Percentiles rank a stretch among this genome's conserved stretches.
Evolutionary conservation across 306 rosid genomes (phyloP).

Genomic region (Begonia peltatifolia): DNA sequence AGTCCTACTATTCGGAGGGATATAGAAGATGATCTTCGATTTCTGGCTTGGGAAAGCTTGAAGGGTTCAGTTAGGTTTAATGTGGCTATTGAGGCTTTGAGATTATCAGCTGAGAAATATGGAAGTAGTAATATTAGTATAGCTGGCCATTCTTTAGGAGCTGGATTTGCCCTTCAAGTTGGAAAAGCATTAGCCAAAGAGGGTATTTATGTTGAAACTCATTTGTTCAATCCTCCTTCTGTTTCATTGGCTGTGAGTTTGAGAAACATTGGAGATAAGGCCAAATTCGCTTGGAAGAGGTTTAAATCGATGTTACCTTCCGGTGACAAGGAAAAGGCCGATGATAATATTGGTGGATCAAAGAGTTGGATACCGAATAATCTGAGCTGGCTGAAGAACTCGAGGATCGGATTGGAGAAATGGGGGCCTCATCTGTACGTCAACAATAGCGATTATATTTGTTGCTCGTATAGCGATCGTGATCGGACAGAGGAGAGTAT

Average conservation of each 20-base stretch:
- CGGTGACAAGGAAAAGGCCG: conserved; percentile 17
- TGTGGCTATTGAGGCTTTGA: conserved; percentile 43
- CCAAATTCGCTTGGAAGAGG: conserved; percentile 64
- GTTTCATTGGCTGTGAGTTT: conserved; percentile 69
- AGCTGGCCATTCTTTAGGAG: conserved; percentile 92
- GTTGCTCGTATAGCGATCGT: conserved; percentile 65
- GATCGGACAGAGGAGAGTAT: conserved; percentile 22
- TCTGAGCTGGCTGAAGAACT: conserved; percentile 23
- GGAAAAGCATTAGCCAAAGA: conserved; percentile 82
- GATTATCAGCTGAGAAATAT: conserved; percentile 35
- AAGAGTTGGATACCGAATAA: conserved; percentile 38
- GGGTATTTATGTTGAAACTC: conserved; percentile 71
- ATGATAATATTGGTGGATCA: conserved; percentile 10
- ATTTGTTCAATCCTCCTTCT: conserved; percentile 92
- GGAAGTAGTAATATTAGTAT: conserved; percentile 71
- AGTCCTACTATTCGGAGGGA: conserved; percentile 73
- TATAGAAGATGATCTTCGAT: conserved; percentile 87
- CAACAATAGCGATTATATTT: conserved; percentile 76
- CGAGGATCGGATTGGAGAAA: conserved; percentile 33
- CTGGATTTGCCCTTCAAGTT: conserved; percentile 87
- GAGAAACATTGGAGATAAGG: conserved; percentile 54
- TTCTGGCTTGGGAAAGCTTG: conserved; percentile 91
- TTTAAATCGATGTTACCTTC: conserved; percentile 61
- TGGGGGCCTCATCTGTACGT: conserved; percentile 88
- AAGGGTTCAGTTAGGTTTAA: conserved; percentile 81